Conservation (phyloP, 306 rosid genomes). For the Fagus crenata region DNA sequence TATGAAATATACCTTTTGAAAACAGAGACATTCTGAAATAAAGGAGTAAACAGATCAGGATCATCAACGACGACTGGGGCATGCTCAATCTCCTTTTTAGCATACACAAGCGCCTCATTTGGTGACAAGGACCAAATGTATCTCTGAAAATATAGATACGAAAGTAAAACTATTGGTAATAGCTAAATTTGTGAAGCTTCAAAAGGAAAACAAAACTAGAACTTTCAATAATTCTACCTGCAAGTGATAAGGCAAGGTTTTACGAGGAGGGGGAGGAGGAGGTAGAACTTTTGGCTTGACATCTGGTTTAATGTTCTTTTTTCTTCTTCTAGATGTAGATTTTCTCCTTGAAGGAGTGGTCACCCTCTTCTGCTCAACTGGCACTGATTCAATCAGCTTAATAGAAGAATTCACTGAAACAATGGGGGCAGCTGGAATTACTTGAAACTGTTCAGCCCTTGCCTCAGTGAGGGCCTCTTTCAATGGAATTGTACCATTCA, state of each 20-base stretch:
- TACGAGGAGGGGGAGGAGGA: conserved; percentile 40
- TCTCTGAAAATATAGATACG: conserved; percentile 46
- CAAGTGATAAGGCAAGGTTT: conserved; percentile 39
- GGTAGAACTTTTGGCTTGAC: conserved; percentile 19
- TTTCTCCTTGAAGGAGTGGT: conserved; percentile 29
- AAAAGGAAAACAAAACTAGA: conserved; percentile 15
- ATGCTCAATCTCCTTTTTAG: conserved; percentile 69
- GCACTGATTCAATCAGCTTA: conserved; percentile 35
- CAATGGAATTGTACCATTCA: conserved; percentile 31
- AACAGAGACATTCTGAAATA: conserved; percentile 68
- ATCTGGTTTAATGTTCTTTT: conserved; percentile 27
- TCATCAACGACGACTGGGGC: conserved; percentile 58
- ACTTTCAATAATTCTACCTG: conserved; percentile 54
- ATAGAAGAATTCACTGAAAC: conserved; percentile 36
- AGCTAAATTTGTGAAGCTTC: conserved; percentile 28
- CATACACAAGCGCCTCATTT: conserved; percentile 64
- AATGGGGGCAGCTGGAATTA: conserved; percentile 22
- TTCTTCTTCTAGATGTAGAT: conserved; percentile 36
- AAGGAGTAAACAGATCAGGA: conserved; percentile 65
- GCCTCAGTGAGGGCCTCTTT: conserved; percentile 35
- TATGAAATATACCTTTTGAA: conserved; percentile 65
- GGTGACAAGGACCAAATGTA: conserved; percentile 56
- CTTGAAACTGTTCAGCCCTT: conserved; percentile 36
- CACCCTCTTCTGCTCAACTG: conserved; percentile 35
- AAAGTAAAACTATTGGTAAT: conserved; percentile 30